A percentile compares a stretch with the other conserved stretches of the same genome.
Evolutionary conservation across 768 basidiomycete species (phyloP).

Genomic region (Lactarius trivialis): DNA sequence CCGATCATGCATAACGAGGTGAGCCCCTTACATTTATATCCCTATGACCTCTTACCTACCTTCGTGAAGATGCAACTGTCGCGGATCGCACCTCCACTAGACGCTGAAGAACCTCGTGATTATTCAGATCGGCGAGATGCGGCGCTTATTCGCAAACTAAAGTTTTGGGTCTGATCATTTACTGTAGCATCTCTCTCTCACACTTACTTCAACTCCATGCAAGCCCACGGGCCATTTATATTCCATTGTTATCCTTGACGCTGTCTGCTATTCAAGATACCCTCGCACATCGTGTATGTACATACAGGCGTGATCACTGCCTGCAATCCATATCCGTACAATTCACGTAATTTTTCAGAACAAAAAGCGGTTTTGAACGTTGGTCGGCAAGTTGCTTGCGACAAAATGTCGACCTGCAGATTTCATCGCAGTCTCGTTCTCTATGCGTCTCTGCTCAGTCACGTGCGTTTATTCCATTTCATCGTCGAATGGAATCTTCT

Average conservation of each 20-base stretch:
- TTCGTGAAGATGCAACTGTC: constrained; percentile 55
- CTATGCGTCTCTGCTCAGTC: too few species aligned
- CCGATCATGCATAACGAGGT: constrained; percentile 70
- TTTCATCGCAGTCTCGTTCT: too few species aligned
- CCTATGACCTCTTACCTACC: neutral
- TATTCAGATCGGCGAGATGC: constrained; percentile 26
- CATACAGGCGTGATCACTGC: neutral
- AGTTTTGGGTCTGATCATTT: constrained; percentile 26
- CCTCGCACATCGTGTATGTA: constrained; percentile 14
- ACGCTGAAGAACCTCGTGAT: constrained; percentile 30
- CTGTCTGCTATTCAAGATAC: constrained; percentile 16
- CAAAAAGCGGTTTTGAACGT: too few species aligned
- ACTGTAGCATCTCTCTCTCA: neutral
- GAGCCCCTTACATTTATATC: constrained; percentile 20
- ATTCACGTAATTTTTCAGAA: too few species aligned
- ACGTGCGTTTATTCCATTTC: too few species aligned
- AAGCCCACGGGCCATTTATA: constrained; percentile 9
- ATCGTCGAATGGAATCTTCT: too few species aligned
- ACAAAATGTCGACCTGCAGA: too few species aligned
- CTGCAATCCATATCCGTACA: neutral
- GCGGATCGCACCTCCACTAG: constrained; percentile 50
- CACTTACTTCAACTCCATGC: constrained; percentile 7
- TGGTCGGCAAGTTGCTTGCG: too few species aligned
- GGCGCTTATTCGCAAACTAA: constrained; percentile 28
- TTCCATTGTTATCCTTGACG: constrained; percentile 4